Base-by-base conservation (phyloP, 805 yeast species). In the Saccharomycopsis schoenii region DNA sequence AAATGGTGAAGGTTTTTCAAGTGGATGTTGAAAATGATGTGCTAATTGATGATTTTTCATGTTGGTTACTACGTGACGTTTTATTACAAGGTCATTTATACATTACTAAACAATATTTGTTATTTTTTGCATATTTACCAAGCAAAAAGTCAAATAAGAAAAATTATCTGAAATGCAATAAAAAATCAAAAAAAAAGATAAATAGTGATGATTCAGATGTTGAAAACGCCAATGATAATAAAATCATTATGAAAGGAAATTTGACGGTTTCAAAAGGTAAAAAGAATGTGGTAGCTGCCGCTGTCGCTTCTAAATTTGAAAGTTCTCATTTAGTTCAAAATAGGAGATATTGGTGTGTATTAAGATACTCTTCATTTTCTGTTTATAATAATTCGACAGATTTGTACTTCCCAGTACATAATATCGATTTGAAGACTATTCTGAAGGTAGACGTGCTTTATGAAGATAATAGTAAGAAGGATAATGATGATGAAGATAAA, bases 51-150 rank as follows among this genome's bases (percentile, higher is more conserved):
- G 88, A 84, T 64, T 86, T 78, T 67, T 79, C 86, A 2, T 83
- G 91, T 37, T 92, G 97, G 96, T 74, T 92, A 42, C 76, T 90
- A 61, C 81, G 84, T 62, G 96, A 89, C 67, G 94, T 92, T 0
- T 74, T 93, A 34, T 73, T 91, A 29, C 97, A 90, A 71, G 98
- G 98, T 1, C 92, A 88, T 67, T 71, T 91, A 17, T 87, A 87
- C 66, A 71, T 93, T 29, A 91, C 97, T 1, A 72, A 76, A 52
- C 74, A 78, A 15, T 81, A 82, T 63, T 69, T 92, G 5, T 73
- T 89, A 54, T 93, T 89, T 69, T 86, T 86, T 73, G 94, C 97
- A 0, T 84, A 83, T 66, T 71, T 93, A 10, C 97, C 97, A 1
- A 47, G 25, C 29, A 21, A 47, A 47, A 25, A 47, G 34, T 15